Base-by-base conservation (phyloP, 768 basidiomycete genomes). In the Phlebiopsis flavidoalba region DNA sequence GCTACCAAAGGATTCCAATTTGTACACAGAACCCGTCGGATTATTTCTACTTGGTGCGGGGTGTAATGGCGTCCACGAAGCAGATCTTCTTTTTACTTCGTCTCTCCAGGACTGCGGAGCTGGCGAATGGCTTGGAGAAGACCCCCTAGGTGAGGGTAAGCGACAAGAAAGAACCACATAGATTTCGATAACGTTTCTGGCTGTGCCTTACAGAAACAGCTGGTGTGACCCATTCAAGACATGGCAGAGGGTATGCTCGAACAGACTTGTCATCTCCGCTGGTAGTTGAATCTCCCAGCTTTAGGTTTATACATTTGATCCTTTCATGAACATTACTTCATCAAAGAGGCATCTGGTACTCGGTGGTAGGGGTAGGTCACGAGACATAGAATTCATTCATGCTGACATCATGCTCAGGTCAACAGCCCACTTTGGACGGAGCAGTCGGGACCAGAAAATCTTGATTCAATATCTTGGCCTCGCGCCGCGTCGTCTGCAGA, bases 221-320 rank as follows among this genome's bases (percentile, higher is more conserved):
- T 90, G 88, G 87, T 89, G 87, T 67, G 86, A 87, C 66, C 87
- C 88, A 2, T 90, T 87, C 83, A 90, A 91, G 72, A 85, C 84
- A 8, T 93, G 91, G 90, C 84, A 88, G 69, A 80, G 82, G 71
- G 86, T 87, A 58, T 63, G 56, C 26, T 31, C 26, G 6, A 31
- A 31, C 26, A 31, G 6, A 31, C 26, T 6, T 31, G 3, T 31
- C 6, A 6, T 31, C 26, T 3, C 26, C 3, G 26, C 6, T 31
- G 26, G 6, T 6, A 31, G 26, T 31, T 31, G 6, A 31, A 31
- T 6, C 26, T 3, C n/a, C 26, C 3, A 31, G 19, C 15, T 10
- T 53, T 77, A 75, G 73, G 71, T 86, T 0, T 89, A 87, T 73
- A 83, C 85, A 5, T 93, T 91, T 73, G 79, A 93, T 69, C 91